Evolutionary conservation across 768 basidiomycete genomes (phyloP).

Genomic region (Cyclocybe cylindracea): DNA sequence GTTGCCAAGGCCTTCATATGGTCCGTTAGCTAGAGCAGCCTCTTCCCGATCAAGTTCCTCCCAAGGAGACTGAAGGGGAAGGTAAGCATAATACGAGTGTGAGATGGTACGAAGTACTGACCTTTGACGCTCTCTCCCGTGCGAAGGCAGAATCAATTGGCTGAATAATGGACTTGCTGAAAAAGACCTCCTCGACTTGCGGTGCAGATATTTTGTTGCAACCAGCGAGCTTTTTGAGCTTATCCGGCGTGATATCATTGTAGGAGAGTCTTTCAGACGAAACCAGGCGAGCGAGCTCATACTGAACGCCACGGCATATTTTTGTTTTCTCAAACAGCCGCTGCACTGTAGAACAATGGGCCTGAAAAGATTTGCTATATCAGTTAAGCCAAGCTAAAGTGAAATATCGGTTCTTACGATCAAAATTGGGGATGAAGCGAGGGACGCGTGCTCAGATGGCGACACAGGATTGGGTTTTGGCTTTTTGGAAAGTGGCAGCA

Average conservation of each 20-base stretch:
- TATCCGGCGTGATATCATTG: constrained; percentile 27
- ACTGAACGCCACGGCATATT: constrained; percentile 14
- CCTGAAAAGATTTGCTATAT: constrained; percentile 5
- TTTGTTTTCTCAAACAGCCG: constrained; percentile 8
- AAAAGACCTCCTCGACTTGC: constrained; percentile 10
- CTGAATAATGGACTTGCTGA: background rate
- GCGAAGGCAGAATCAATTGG: constrained; percentile 4
- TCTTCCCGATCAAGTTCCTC: constrained; percentile 61
- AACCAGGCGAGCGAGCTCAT: constrained; percentile 48
- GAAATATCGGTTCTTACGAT: background rate
- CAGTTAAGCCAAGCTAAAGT: background rate
- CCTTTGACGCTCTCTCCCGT: constrained; percentile 24
- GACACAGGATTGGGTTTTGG: no score
- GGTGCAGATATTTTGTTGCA: constrained; percentile 11
- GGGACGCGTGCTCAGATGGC: no score
- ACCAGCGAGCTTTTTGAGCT: constrained; percentile 15
- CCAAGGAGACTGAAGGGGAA: constrained; percentile 54
- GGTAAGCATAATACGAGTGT: background rate
- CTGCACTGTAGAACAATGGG: constrained; percentile 8
- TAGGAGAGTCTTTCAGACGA: constrained; percentile 20
- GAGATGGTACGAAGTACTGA: constrained; percentile 1
- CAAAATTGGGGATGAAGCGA: background rate
- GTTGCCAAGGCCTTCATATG: constrained; percentile 43
- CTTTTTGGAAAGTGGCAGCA: no score
- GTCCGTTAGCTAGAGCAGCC: constrained; percentile 28